Evolutionary conservation across 1,284 basidiomycete genomes (phyloP).

Genomic region (Leucoagaricus sp.): DNA sequence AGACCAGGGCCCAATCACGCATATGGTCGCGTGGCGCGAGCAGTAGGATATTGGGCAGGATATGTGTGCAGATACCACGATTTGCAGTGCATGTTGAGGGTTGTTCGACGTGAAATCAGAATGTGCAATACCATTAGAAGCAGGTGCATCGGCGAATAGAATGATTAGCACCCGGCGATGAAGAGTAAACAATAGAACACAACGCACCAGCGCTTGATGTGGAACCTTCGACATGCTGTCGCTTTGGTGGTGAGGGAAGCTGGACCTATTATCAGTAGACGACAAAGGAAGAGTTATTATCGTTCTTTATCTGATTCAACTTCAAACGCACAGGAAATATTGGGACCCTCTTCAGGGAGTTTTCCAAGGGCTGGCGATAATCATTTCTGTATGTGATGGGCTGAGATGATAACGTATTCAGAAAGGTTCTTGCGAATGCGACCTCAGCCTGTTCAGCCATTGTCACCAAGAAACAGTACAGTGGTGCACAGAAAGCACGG

Average conservation of each 20-base stretch:
- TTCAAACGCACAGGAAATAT: constrained; percentile 60
- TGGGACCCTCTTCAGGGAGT: constrained; percentile 74
- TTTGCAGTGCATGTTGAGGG: too few species aligned
- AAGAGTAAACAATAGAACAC: not conserved
- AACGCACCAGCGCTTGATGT: constrained; percentile 3
- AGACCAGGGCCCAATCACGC: not conserved
- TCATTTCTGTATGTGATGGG: constrained; percentile 73
- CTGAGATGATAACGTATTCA: constrained; percentile 68
- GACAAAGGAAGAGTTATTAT: not conserved
- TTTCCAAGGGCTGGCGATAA: constrained; percentile 74
- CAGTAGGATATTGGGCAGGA: not conserved
- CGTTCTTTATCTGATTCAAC: constrained; percentile 5
- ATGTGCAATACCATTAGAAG: too few species aligned
- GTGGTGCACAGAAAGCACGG: not conserved
- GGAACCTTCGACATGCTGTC: constrained; percentile 3
- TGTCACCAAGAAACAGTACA: not conserved
- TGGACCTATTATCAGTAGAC: constrained; percentile 12
- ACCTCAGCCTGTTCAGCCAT: constrained; percentile 58
- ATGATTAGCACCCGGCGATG: not conserved
- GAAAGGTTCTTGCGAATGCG: constrained; percentile 74
- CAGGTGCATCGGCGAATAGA: not conserved
- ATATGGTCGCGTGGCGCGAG: not conserved
- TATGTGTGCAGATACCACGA: too few species aligned
- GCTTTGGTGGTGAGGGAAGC: constrained; percentile 14
- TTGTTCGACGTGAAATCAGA: too few species aligned